phyloP scores from a whole-genome alignment of 768 basidiomycete species.

The Boletus coccyginus region DNA sequence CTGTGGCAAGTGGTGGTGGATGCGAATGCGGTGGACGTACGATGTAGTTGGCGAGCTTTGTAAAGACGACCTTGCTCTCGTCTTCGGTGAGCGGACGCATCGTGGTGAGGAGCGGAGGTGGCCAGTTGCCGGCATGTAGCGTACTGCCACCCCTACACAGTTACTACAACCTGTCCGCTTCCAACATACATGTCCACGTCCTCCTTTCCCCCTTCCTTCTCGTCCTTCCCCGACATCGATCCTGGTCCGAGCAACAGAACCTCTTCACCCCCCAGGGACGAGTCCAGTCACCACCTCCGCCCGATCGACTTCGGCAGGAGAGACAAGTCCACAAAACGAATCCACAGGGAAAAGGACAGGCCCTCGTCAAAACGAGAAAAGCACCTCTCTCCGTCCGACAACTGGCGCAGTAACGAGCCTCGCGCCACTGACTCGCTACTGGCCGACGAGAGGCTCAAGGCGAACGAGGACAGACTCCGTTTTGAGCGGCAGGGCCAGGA shows the following conservation, averaged over 20 bases:
- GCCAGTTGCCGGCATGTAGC: not conserved
- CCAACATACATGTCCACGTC: constrained; percentile 43
- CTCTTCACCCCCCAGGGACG: constrained; percentile 15
- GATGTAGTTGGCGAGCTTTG: constrained; percentile 97
- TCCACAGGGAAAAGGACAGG: constrained; percentile 30
- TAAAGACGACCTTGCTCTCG: constrained; percentile 94
- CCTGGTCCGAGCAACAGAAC: constrained; percentile 37
- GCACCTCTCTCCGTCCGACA: constrained; percentile 24
- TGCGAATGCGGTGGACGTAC: constrained; percentile 41
- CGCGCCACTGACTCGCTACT: constrained; percentile 11
- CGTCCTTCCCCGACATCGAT: constrained; percentile 67
- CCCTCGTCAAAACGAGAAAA: constrained; percentile 30
- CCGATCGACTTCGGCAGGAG: constrained; percentile 12
- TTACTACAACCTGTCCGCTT: not conserved
- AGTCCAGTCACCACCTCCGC: constrained; percentile 10
- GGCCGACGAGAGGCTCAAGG: constrained; percentile 34
- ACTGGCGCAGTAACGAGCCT: constrained; percentile 20
- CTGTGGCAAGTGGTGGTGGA: not conserved
- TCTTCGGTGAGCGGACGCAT: constrained; percentile 98
- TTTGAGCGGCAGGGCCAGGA: constrained; percentile 18
- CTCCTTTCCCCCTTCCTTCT: constrained; percentile 65
- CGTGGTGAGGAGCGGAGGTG: constrained; percentile 13
- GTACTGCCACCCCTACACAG: constrained; percentile 8
- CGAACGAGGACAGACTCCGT: constrained; percentile 33
- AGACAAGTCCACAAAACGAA: constrained; percentile 22